Base-by-base conservation (phyloP, 2,329 filamentous ascomycete genomes). In the Nectriaceae sp. region DNA sequence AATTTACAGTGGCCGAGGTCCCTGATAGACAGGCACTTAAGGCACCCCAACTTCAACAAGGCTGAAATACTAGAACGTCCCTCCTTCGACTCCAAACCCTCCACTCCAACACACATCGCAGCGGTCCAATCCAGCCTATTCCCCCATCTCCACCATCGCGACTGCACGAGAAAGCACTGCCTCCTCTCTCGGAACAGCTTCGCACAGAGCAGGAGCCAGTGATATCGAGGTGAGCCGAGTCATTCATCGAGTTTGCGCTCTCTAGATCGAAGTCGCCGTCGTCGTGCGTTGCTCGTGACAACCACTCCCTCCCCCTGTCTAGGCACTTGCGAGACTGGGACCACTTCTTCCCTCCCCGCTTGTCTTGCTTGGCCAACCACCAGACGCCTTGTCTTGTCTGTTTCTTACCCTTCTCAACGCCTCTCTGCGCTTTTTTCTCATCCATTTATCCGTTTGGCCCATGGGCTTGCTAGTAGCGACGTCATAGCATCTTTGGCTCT, bases 141-240 rank as follows among this genome's bases (percentile, higher is more conserved):
- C n/a, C n/a, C n/a, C n/a, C n/a, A n/a, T n/a, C n/a, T n/a, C n/a
- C n/a, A n/a, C n/a, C n/a, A n/a, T n/a, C n/a, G n/a, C n/a, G n/a
- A n/a, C n/a, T n/a, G n/a, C n/a, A n/a, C 24, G 6, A 29, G 13
- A 29, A 29, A 29, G 24, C 24, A 29, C 13, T 29, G 6, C 24
- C 13, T 29, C 13, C 24, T 13, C 24, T 29, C 24, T 29, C 24
- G 24, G 6, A 29, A 6, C 24, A 29, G 24, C 6, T 6, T 29
- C 24, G 24, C 6, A 29, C 13, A 29, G 24, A 6, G 24, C 24
- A 46, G 49, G 56, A 55, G 56, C 51, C 51, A 59, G 55, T 57
- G 52, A 56, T 61, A 61, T 56, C 49, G 62, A 67, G 65, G 65
- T 65, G 59, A 66, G 64, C 59, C 54, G 54, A 62, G 56, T 61